Evolutionary conservation across 1,284 basidiomycete species (phyloP), one percentile per base, ranked within the genome.

Genomic region (Melampsora occidentalis): DNA sequence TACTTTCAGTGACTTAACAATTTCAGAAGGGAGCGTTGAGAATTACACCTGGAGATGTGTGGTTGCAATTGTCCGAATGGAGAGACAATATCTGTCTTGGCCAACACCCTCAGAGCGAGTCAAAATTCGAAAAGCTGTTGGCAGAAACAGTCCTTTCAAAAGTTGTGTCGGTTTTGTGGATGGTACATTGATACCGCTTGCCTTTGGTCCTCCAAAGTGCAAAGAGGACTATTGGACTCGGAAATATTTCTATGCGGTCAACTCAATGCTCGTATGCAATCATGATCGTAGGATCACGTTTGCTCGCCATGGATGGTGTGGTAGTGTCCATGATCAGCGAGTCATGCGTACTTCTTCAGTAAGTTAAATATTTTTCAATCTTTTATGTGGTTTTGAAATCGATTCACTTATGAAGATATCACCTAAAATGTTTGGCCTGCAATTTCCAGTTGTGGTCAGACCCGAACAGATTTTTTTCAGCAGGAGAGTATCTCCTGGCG

Each of bases 161-260:
- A 14, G 28, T 7, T 51, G 61, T 42, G 33, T 72, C 65, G 70
- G 70, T 12, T 63, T 51, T 22, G 48, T 65, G 10, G 28, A 71
- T 64, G 46, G 61, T 5, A 64, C 61, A 2, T 63, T 62, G n/a
- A 49, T 64, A 31, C 70, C 70, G 25, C 42, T 71, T 20, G 39
- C 20, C 1, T 12, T 28, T 1, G 46, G 46, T 31, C 70, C 70
- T 2, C 22, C 42, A 28, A 25, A 46, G 25, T 28, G 63, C 31
- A 62, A 62, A 25, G 69, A 71, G 49, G 69, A 62, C 35, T 71
- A 62, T 31, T 71, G 53, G 53, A 62, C 48, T 42, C 20, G 33
- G 16, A 71, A 71, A 49, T 42, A 39, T 16, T 25, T 61, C 31
- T 71, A 71, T 42, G n/a, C 14, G 31, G 31, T 71, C 2, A 71